Conservation (phyloP, 805 yeast species). For the Metschnikowia reukaufii region DNA sequence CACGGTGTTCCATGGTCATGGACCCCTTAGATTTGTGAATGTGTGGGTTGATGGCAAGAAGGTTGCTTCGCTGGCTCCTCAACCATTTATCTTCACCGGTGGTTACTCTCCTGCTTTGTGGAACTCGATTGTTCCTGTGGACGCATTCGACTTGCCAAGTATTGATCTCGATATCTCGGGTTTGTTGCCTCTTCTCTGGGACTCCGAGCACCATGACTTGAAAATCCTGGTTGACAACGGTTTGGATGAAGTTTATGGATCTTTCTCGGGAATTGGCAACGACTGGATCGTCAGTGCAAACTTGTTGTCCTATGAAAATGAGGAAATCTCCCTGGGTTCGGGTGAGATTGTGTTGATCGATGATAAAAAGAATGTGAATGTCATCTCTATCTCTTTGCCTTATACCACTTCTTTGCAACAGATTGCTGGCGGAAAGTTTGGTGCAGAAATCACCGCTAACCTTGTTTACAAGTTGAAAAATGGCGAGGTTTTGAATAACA, state of each 20-base stretch:
- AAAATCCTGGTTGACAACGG: conserved; percentile 20
- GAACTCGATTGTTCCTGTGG: conserved; percentile 74
- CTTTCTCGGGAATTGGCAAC: conserved; percentile 35
- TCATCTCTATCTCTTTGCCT: conserved; percentile 40
- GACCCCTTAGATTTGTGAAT: conserved; percentile 68
- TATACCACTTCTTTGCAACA: conserved; percentile 37
- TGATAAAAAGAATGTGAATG: conserved; percentile 24
- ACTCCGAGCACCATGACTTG: conserved; percentile 28
- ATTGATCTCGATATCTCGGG: conserved; percentile 70
- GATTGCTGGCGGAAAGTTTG: conserved; percentile 36
- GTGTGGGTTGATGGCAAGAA: conserved; percentile 59
- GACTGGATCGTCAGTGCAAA: conserved; percentile 65
- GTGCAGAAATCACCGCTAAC: conserved; percentile 33
- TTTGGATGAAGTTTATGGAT: conserved; percentile 18
- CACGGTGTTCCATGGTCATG: conserved; percentile 52
- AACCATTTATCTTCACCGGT: conserved; percentile 76
- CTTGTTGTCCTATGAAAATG: conserved; percentile 53
- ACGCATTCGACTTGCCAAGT: conserved; percentile 73
- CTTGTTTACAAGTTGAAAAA: conserved; percentile 38
- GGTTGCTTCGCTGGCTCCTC: conserved; percentile 64
- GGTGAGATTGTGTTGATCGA: conserved; percentile 37
- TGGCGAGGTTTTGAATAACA: conserved; percentile 35
- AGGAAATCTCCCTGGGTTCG: conserved; percentile 33
- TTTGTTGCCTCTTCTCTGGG: conserved; percentile 68
- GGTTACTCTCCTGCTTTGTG: conserved; percentile 79